Evolutionary conservation across 352 stramenopile species (phyloP), one percentile per base, ranked within the genome.

Genomic region (Globisporangium parvum): DNA sequence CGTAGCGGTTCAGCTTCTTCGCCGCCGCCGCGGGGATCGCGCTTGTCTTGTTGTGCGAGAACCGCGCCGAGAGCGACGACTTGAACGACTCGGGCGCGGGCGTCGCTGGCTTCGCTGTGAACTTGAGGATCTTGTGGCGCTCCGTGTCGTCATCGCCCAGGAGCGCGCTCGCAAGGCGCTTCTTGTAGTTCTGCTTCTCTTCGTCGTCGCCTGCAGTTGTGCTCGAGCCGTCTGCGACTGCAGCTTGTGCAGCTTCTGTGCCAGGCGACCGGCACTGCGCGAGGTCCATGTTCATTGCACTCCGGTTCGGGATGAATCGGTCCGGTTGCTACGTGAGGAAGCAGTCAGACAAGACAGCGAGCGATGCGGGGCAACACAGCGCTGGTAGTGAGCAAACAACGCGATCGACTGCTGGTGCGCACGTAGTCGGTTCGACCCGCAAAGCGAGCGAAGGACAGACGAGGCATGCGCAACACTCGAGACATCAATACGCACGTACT

Each of bases 101-200:
- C 31, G 96, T 85, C 24, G 77, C 85, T n/a, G 96, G 97, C 39
- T 98, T 97, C 62, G 98, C 98, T 44, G 91, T 96, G 69, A 99
- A 99, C 57, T 97, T 97, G 48, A 99, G 84, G 51, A 99, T 98
- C 45, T 98, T 96, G 79, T 96, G 83, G 57, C 91, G 85, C 21
- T 83, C 78, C 33, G 76, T 63, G 41, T 85, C 80, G 23, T 87
- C 71, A 48, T 82, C 74, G 40, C 87, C 87, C 20, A 97, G 66
- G 20, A 98, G 54, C 26, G 80, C 80, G 50, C 81, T 88, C 41
- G 84, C 84, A 41, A 93, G 69, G 31, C 80, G 70, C 51, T 87
- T 87, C 67, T 93, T 91, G 65, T 91, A 93, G 24, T 88, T 75
- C 57, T 85, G 75, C 44, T 87, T 88, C 56, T 87, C 77, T 37